These are phyloP conservation scores for Yamadazyma ubonensis DNA, from an alignment of 805 yeast genomes.

Conservation along the genomic window DNA sequence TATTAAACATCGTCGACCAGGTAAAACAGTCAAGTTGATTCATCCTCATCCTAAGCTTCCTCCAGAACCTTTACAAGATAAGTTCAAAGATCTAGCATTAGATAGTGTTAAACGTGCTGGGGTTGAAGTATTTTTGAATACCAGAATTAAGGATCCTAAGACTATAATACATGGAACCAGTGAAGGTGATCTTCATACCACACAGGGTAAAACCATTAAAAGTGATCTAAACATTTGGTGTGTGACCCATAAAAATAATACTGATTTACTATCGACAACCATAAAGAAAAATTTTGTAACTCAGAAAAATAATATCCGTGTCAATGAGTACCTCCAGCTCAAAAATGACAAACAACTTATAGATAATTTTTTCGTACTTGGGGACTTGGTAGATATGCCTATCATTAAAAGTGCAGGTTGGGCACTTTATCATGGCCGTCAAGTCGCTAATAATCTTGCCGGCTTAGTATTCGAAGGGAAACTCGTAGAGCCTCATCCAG, in stretches of 20 bases:
- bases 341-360: conserved; percentile 17
- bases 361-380: conserved; percentile 33
- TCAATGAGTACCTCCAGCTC: conserved; percentile 39
- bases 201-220: conserved; percentile 25
- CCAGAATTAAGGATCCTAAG: conserved; percentile 24
- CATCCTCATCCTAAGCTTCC: conserved; percentile 39
- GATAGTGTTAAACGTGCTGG: conserved; percentile 29
- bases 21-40: conserved; percentile 34
- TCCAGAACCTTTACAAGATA: conserved; percentile 34
- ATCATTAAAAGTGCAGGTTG: conserved; percentile 46
- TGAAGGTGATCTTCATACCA: conserved; percentile 27
- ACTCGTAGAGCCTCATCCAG: conserved; percentile 35
- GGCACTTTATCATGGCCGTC: conserved; percentile 45
- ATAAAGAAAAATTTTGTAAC: conserved; percentile 26
- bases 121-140: conserved; percentile 28
- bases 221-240: conserved; percentile 39
- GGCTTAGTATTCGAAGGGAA: conserved; percentile 27
- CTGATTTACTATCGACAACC: conserved; percentile 22
- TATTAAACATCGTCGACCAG: conserved; percentile 31
- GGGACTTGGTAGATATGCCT: conserved; percentile 40
- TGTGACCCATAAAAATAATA: conserved; percentile 33
- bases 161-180: conserved; percentile 20
- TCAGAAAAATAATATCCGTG: conserved; percentile 27
- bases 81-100: conserved; percentile 25
- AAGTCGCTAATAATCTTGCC: conserved; percentile 36